A percentile compares a stretch with the other conserved stretches of the same genome.
phyloP scores from a whole-genome alignment of 2,329 filamentous ascomycete genomes.

The Dactylella cylindrospora region DNA sequence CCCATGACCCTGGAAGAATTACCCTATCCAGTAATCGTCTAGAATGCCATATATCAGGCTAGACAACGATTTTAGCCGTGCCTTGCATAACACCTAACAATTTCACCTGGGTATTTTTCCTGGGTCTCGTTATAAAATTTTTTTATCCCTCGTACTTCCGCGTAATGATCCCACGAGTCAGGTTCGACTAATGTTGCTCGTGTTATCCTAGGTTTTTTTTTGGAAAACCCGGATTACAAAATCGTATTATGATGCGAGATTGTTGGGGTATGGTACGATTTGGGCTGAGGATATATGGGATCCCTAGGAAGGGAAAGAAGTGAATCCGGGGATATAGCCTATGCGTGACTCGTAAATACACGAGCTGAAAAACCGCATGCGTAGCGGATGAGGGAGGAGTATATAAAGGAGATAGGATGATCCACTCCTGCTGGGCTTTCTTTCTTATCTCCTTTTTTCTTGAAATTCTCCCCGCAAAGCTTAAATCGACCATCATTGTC shows the following conservation, averaged over 20 bases:
- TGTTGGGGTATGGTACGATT: no score
- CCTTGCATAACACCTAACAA: no score
- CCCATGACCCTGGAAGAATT: conserved; percentile 29
- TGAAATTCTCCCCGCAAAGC: not conserved
- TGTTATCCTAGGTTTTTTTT: no score
- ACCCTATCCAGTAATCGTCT: conserved; percentile 44
- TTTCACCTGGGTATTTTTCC: no score
- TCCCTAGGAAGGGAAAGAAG: no score
- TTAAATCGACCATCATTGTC: not conserved
- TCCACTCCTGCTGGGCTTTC: conserved; percentile 2
- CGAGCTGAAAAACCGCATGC: conserved; percentile 5
- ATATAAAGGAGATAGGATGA: conserved; percentile 11
- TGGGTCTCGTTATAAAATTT: no score
- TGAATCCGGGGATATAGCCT: conserved; percentile 28
- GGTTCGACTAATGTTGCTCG: no score
- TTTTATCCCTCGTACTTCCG: no score
- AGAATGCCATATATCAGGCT: conserved; percentile 43
- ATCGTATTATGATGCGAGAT: conserved; percentile 36
- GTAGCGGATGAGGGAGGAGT: conserved; percentile 9
- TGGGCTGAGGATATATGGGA: no score
- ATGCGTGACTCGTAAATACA: conserved; percentile 16
- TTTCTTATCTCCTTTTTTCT: conserved; percentile 1
- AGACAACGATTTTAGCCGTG: conserved; percentile 38
- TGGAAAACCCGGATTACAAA: no score
- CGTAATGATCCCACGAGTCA: no score